Evolutionary conservation across 306 rosid genomes (phyloP).

Genomic region (Dalbergia oliveri): DNA sequence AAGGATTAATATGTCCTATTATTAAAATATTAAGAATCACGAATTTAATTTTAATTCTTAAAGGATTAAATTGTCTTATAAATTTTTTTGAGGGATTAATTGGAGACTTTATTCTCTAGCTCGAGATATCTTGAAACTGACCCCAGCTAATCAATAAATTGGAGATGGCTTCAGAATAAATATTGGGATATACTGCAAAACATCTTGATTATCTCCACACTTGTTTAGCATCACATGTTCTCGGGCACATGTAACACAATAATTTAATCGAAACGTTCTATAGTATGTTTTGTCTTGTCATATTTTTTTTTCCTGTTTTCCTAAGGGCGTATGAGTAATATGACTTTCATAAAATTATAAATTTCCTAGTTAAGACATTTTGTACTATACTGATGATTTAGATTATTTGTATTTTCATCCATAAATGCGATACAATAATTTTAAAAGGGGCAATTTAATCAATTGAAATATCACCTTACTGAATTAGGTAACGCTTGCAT

Average conservation of each 20-base stretch:
- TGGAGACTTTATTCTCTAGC: too few species aligned
- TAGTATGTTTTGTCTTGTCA: background rate
- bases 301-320: background rate
- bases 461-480: background rate
- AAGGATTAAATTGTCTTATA: too few species aligned
- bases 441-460: background rate
- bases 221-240: background rate
- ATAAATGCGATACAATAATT: too few species aligned
- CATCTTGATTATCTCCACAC: background rate
- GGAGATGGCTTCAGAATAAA: constrained; percentile 1
- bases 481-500: background rate
- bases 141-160: background rate
- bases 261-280: background rate
- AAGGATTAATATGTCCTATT: too few species aligned
- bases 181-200: background rate
- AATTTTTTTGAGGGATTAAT: too few species aligned
- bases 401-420: too few species aligned
- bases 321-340: background rate
- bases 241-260: background rate
- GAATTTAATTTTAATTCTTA: too few species aligned
- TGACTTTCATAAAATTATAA: background rate
- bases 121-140: background rate
- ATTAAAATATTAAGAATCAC: too few species aligned
- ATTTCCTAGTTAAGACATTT: too few species aligned
- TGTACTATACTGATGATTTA: too few species aligned